Evolutionary conservation across 306 rosid genomes (phyloP).

Genomic region (Canavalia ensiformis): DNA sequence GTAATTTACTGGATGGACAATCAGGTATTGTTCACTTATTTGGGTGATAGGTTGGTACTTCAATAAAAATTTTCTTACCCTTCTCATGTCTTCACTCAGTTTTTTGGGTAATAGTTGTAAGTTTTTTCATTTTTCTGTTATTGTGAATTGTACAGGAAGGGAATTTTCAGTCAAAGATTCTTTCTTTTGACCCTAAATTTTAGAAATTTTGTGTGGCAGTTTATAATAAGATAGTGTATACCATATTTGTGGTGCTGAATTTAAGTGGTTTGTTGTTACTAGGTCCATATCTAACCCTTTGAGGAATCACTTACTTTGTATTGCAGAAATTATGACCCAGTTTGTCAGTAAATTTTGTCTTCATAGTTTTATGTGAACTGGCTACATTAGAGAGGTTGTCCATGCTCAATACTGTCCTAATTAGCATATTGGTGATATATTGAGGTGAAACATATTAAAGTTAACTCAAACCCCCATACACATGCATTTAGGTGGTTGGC

Average conservation of each 20-base stretch:
- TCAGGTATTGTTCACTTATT: neutral
- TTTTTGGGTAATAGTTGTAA: neutral
- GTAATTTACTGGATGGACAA: neutral
- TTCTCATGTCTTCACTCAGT: neutral
- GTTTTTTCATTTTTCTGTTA: neutral
- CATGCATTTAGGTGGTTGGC: neutral
- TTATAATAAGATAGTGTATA: neutral
- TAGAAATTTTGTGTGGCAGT: neutral
- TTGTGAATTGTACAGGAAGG: neutral
- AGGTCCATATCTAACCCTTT: constrained; percentile 3
- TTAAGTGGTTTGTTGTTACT: neutral
- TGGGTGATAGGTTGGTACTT: neutral
- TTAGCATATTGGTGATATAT: neutral
- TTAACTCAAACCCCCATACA: neutral
- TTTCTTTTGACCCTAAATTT: neutral
- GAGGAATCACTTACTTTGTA: neutral
- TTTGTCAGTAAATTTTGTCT: constrained; percentile 1
- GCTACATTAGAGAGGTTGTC: neutral
- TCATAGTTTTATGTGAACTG: neutral
- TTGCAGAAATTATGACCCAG: neutral
- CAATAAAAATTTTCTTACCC: neutral
- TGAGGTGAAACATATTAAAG: neutral
- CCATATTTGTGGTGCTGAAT: neutral
- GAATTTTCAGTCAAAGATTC: neutral
- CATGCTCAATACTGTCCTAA: neutral